A percentile compares a stretch with the other conserved stretches of the same genome.
Conservation (phyloP, 805 yeast genomes). For the Saccharomyces jurei region DNA sequence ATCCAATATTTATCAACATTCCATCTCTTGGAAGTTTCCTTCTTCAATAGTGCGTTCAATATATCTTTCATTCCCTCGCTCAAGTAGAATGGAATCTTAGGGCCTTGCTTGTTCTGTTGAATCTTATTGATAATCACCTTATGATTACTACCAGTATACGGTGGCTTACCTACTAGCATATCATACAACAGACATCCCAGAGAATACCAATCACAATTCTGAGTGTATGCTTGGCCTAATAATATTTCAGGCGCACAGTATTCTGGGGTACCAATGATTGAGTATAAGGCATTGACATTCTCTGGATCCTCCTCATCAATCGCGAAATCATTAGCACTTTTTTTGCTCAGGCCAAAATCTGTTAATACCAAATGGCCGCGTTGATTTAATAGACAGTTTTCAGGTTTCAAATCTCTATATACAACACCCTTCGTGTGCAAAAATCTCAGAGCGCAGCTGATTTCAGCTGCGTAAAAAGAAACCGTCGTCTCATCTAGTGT, state of each 20-base stretch:
- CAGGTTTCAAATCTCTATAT: constrained; percentile 84
- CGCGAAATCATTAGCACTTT: constrained; percentile 12
- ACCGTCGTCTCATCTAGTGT: constrained; percentile 56
- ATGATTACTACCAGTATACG: constrained; percentile 77
- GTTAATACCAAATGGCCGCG: constrained; percentile 73
- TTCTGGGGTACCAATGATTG: constrained; percentile 40
- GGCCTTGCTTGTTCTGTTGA: constrained; percentile 45
- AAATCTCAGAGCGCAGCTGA: constrained; percentile 68
- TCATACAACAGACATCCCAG: constrained; percentile 76
- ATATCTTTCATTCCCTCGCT: constrained; percentile 76
- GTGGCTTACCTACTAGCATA: constrained; percentile 78
- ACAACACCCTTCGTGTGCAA: constrained; percentile 75
- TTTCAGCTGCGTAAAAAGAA: constrained; percentile 73
- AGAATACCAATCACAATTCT: constrained; percentile 87
- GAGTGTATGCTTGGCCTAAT: constrained; percentile 68
- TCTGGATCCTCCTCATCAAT: constrained; percentile 15
- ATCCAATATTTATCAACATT: constrained; percentile 50
- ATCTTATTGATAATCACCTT: constrained; percentile 71
- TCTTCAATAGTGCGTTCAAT: constrained; percentile 53
- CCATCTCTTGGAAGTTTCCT: constrained; percentile 60
- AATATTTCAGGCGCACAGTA: constrained; percentile 81
- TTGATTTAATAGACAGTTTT: constrained; percentile 67
- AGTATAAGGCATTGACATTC: constrained; percentile 28
- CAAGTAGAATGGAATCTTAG: constrained; percentile 65
- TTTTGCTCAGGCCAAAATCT: constrained; percentile 72